Evolutionary conservation across 1,284 basidiomycete species (phyloP).

Genomic region (Polyporus tsugae): DNA sequence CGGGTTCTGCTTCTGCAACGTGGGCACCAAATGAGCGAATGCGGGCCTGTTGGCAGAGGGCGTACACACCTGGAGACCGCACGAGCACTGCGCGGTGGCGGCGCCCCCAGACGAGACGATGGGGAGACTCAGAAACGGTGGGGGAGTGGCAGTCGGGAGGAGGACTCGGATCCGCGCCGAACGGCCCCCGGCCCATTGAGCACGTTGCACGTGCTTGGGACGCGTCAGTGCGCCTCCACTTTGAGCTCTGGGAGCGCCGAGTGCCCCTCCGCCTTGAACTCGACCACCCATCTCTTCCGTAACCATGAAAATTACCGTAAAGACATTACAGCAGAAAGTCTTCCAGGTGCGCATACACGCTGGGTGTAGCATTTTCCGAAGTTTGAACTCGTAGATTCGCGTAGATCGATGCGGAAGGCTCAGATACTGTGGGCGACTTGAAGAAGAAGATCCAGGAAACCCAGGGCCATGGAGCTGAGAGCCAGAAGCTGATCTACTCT

Average conservation of each 20-base stretch:
- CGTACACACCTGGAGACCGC: not conserved
- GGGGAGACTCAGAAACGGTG: slow-evolving; percentile 15
- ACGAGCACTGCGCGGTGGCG: not conserved
- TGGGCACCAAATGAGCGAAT: not conserved
- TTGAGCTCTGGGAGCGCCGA: slow-evolving; percentile 22
- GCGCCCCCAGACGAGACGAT: not conserved
- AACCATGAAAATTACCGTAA: slow-evolving; percentile 90
- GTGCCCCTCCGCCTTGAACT: slow-evolving; percentile 17
- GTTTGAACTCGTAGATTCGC: slow-evolving; percentile 27
- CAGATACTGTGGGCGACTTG: slow-evolving; percentile 81
- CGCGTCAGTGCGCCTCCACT: slow-evolving; percentile 35
- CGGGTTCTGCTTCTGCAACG: slow-evolving; percentile 23
- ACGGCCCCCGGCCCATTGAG: not conserved
- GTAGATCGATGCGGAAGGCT: slow-evolving; percentile 83
- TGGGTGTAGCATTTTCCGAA: not conserved
- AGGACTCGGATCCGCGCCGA: slow-evolving; percentile 8
- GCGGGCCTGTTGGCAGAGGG: not conserved
- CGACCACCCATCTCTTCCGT: slow-evolving; percentile 32
- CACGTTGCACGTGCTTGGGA: slow-evolving; percentile 38
- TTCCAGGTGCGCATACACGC: slow-evolving; percentile 60
- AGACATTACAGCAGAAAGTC: slow-evolving; percentile 92
- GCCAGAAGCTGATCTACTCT: slow-evolving; percentile 96
- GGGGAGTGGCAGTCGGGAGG: slow-evolving; percentile 21
- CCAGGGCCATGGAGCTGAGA: slow-evolving; percentile 78
- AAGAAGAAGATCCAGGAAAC: slow-evolving; percentile 87